These are phyloP conservation scores for Petunia hybrid DNA, from an alignment of 305 asterid genomes.

Conservation along the genomic window DNA sequence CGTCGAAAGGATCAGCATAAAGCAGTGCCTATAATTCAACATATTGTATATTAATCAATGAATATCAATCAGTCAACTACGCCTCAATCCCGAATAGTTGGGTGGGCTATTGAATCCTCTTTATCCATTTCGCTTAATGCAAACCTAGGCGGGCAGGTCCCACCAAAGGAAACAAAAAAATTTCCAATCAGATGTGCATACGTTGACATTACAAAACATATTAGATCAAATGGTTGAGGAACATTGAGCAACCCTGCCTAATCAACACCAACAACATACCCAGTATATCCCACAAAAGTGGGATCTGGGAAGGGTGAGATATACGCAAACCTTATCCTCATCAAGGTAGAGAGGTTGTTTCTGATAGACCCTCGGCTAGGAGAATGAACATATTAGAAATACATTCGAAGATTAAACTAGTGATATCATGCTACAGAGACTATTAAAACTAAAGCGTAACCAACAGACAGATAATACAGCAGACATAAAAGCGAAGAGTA, in stretches of 20 bases:
- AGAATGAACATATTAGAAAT: no score
- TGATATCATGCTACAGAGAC: no score
- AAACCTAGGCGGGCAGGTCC: background rate
- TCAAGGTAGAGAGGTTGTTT: no score
- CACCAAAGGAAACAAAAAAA: background rate
- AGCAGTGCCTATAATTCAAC: slow-evolving; percentile 69
- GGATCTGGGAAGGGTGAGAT: no score
- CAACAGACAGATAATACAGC: no score
- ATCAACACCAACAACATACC: no score
- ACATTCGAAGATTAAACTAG: no score
- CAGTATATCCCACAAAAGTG: no score
- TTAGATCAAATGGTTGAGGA: slow-evolving; percentile 10
- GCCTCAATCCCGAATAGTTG: background rate
- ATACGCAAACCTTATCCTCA: no score
- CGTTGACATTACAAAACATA: background rate
- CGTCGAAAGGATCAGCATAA: slow-evolving; percentile 97
- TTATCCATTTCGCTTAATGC: background rate
- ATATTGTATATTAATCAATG: slow-evolving; percentile 4
- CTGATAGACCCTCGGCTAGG: no score
- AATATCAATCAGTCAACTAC: slow-evolving; percentile 1
- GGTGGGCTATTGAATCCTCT: background rate
- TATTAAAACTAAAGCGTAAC: no score
- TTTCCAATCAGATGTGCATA: background rate
- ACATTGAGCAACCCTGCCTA: background rate
- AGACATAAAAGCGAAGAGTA: no score